Evolutionary conservation across 2,329 filamentous ascomycete genomes (phyloP).

Genomic region (Neophaeococcomyces aloes): DNA sequence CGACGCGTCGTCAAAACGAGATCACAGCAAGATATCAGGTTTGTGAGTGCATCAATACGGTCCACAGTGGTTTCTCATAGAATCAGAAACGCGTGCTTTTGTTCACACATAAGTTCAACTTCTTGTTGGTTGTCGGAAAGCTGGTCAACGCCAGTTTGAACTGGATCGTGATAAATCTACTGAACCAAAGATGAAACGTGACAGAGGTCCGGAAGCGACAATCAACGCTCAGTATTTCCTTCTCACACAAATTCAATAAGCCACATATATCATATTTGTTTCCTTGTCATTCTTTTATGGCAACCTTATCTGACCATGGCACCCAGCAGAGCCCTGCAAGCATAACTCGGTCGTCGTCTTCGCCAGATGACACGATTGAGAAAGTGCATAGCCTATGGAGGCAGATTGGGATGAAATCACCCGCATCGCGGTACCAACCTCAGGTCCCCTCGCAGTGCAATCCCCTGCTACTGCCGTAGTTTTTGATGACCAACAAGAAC

Average conservation of each 20-base stretch:
- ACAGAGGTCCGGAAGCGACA: not conserved
- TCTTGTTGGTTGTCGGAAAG: too few species aligned
- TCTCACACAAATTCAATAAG: not conserved
- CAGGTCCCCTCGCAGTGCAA: conserved; percentile 52
- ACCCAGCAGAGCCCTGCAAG: not conserved
- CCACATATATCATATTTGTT: not conserved
- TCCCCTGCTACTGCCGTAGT: conserved; percentile 68
- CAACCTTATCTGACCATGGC: conserved; percentile 1
- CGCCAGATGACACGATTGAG: conserved; percentile 7
- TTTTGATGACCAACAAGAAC: conserved; percentile 81
- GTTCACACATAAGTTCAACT: too few species aligned
- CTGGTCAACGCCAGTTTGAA: too few species aligned
- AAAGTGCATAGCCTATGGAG: conserved; percentile 29
- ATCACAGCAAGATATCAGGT: not conserved
- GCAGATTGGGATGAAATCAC: conserved; percentile 55
- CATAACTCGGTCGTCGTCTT: conserved; percentile 8
- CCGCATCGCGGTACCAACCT: conserved; percentile 70
- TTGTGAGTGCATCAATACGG: too few species aligned
- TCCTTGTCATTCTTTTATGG: not conserved
- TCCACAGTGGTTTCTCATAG: too few species aligned
- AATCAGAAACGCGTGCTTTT: too few species aligned
- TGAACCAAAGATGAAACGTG: not conserved
- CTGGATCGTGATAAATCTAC: not conserved
- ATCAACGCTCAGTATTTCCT: not conserved
- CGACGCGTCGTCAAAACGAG: not conserved